A percentile compares a stretch with the other conserved stretches of the same genome.
Conservation (phyloP, 257 asterid genomes). For the Solanum phureja region DNA sequence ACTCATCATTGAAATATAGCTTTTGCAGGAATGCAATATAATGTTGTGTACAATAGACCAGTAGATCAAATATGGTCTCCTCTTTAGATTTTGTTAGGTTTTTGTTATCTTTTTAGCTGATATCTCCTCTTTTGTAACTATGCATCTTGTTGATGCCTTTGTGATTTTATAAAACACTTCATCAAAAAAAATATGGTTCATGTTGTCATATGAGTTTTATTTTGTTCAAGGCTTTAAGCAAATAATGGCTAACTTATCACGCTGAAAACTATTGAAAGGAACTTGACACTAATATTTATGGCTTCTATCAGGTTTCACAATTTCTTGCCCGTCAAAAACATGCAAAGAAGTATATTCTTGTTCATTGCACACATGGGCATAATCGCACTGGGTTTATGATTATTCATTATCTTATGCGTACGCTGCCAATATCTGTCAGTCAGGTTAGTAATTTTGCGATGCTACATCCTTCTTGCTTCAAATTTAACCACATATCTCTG, state of each 20-base stretch:
- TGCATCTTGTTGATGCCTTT: no score
- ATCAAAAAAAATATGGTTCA: not conserved
- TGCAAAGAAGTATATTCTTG: slow-evolving; percentile 64
- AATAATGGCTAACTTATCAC: not conserved
- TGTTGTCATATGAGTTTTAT: not conserved
- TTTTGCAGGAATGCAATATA: no score
- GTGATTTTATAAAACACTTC: no score
- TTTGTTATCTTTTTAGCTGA: no score
- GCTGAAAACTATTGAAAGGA: not conserved
- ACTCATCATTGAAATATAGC: not conserved
- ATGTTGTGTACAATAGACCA: no score
- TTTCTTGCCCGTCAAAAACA: slow-evolving; percentile 73
- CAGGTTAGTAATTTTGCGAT: slow-evolving; percentile 43
- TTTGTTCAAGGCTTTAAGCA: not conserved
- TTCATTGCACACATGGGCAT: slow-evolving; percentile 98
- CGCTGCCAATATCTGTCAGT: slow-evolving; percentile 57
- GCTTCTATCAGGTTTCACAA: slow-evolving; percentile 54
- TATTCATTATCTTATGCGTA: slow-evolving; percentile 89
- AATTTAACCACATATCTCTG: not conserved
- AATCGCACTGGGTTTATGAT: slow-evolving; percentile 98
- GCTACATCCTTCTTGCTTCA: not conserved
- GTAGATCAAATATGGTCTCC: no score
- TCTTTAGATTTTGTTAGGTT: no score
- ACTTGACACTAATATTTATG: not conserved
- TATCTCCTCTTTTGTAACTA: no score